Base-by-base conservation (phyloP, 306 rosid genomes). In the Hippophae tibetana region DNA sequence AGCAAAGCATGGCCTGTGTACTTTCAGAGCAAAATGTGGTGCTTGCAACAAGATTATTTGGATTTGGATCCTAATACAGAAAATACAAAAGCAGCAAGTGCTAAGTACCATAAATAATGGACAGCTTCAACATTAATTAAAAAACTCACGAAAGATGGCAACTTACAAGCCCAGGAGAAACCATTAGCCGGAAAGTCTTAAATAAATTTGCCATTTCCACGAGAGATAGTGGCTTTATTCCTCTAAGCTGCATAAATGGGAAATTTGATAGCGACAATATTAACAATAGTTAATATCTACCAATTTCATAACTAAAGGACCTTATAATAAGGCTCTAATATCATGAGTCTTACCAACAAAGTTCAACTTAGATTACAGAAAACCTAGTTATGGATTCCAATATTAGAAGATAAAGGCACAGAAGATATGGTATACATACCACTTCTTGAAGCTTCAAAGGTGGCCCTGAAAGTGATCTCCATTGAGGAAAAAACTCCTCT, bases 381-480 rank as follows among this genome's bases (percentile, higher is more conserved):
- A 31, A 31, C 4, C 4, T 31, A 31, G 38, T 31, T 31, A 31
- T 31, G 38, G 38, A 31, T 31, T 31, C 38, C 38, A 31, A 31
- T 31, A 4, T 31, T 42, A 69, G 44, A 62, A 55, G 14, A 65
- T 63, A 61, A 53, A n/a, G 27, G 47, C 54, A 10, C 2, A 52
- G 5, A 25, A 10, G 14, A 7, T 5, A 5, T 41, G 66, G 58
- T 63, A 77, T 43, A 6, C 78, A 68, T 65, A 93, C 99, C 90
- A 93, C 99, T 88, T 93, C 99, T 79, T 93, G 99, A 73, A 93
- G 99, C 89, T 93, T 93, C 82, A 93, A 79, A 49, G 99, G 99
- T 58, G 99, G 95, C 61, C 99, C 99, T 25, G 94, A 73, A 60
- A 93, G 86, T 57, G 90, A 82, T 79, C 95, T 83, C 99, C 99